phyloP scores from a whole-genome alignment of 2,329 filamentous ascomycete genomes.

The Ophiostoma ulmi region DNA sequence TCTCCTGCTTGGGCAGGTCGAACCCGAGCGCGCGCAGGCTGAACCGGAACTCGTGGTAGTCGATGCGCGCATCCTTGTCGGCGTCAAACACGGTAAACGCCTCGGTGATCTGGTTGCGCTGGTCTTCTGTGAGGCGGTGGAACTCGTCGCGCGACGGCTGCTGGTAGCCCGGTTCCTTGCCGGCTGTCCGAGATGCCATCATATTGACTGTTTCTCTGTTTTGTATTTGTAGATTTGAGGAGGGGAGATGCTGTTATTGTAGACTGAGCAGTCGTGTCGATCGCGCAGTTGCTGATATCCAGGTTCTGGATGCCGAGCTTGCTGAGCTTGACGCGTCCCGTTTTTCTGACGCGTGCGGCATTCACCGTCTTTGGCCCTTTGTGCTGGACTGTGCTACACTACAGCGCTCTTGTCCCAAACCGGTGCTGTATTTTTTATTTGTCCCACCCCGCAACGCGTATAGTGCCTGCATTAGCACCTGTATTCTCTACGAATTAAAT shows the following conservation, averaged over 20 bases:
- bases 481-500: neutral
- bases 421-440: neutral
- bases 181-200: slow-evolving; percentile 28
- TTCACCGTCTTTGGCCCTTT: neutral
- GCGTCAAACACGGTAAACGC: slow-evolving; percentile 91
- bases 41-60: slow-evolving; percentile 98
- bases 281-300: neutral
- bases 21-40: slow-evolving; percentile 93
- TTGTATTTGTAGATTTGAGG: neutral
- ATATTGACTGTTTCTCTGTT: slow-evolving; percentile 22
- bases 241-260: neutral
- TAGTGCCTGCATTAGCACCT: slow-evolving; percentile 27
- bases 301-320: neutral
- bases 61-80: slow-evolving; percentile 87
- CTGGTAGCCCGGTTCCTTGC: slow-evolving; percentile 30
- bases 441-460: slow-evolving; percentile 23
- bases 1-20: slow-evolving; percentile 79
- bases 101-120: slow-evolving; percentile 88
- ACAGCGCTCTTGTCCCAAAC: neutral
- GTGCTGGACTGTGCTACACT: neutral
- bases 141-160: slow-evolving; percentile 36
- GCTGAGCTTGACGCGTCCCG: slow-evolving; percentile 2
- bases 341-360: slow-evolving; percentile 16
- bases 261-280: neutral
- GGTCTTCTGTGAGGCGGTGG: slow-evolving; percentile 67